Evolutionary conservation across 2,329 filamentous ascomycete genomes (phyloP).

Genomic region (Aspergillus sclerotialis): DNA sequence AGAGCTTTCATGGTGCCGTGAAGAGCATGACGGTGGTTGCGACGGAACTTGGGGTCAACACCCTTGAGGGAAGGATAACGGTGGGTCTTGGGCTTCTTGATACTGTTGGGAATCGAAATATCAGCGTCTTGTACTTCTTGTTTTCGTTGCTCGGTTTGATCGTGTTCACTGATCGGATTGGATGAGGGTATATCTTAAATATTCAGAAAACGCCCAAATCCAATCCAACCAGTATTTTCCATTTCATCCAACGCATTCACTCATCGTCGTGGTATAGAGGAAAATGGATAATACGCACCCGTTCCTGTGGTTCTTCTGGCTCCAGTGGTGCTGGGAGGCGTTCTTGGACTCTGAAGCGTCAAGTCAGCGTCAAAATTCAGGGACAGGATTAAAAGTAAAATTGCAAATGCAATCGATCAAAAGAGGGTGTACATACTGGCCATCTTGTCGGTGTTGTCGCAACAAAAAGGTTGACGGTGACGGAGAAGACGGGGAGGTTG

Average conservation of each 20-base stretch:
- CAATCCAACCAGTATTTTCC: constrained; percentile 6
- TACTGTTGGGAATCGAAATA: constrained; percentile 51
- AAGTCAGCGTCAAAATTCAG: constrained; percentile 17
- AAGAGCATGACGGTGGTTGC: constrained; percentile 99
- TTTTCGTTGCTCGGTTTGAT: constrained; percentile 1
- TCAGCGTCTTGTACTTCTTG: constrained; percentile 15
- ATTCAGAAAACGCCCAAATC: constrained; percentile 1
- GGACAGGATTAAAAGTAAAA: constrained; percentile 1
- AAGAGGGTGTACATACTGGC: constrained; percentile 33
- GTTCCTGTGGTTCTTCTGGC: constrained; percentile 98
- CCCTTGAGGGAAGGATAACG: constrained; percentile 98
- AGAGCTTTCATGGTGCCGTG: constrained; percentile 98
- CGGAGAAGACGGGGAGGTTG: constrained; percentile 25
- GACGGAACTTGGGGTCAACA: constrained; percentile 98
- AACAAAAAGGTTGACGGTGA: constrained; percentile 28
- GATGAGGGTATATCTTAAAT: neutral
- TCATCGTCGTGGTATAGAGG: neutral
- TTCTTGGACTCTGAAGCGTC: constrained; percentile 85
- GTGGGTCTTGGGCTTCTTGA: constrained; percentile 99
- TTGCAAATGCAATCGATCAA: too few relatives aligned
- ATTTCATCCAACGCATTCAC: constrained; percentile 1
- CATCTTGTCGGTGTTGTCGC: constrained; percentile 41
- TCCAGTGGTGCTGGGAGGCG: constrained; percentile 98
- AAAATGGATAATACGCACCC: constrained; percentile 58
- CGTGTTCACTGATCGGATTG: neutral